Conservation (phyloP, 2,329 filamentous ascomycete species). For the Zopfia rhizophila region DNA sequence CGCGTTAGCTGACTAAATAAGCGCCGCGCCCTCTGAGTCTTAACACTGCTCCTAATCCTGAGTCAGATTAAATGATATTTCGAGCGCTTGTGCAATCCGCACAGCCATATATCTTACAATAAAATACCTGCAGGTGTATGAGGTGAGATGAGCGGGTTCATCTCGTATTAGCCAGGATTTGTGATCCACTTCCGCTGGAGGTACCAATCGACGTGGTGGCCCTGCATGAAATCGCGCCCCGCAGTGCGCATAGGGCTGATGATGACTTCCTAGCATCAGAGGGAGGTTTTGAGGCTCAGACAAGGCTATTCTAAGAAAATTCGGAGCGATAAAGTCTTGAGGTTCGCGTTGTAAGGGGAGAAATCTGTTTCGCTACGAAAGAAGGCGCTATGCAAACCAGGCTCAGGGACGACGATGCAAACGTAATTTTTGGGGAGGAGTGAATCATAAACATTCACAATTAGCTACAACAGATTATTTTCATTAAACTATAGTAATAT, state of each 20-base stretch:
- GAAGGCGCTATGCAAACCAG: conserved; percentile 2
- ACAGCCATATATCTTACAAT: no score
- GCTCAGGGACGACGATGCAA: conserved; percentile 8
- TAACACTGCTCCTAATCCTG: no score
- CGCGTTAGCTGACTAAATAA: no score
- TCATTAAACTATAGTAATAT: conserved; percentile 1
- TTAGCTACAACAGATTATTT: conserved; percentile 2
- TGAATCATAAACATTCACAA: conserved; percentile 1
- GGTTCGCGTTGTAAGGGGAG: background rate
- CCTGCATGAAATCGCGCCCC: background rate
- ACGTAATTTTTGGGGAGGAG: conserved; percentile 13
- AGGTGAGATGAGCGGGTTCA: no score
- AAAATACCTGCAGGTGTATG: no score
- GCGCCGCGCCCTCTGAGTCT: no score
- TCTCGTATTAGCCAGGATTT: no score
- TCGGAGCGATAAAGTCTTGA: conserved; percentile 1
- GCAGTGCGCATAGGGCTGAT: conserved; percentile 3
- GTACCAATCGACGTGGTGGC: no score
- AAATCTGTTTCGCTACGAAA: conserved; percentile 4
- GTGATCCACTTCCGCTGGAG: no score
- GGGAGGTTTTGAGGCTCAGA: conserved; percentile 3
- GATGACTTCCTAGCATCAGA: no score
- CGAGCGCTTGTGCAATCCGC: no score
- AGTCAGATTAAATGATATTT: no score
- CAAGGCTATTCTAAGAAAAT: background rate